Percentiles rank a stretch among this genome's conserved stretches.
phyloP scores from a whole-genome alignment of 441 rosid genomes.

The Biscutella auriculata region DNA sequence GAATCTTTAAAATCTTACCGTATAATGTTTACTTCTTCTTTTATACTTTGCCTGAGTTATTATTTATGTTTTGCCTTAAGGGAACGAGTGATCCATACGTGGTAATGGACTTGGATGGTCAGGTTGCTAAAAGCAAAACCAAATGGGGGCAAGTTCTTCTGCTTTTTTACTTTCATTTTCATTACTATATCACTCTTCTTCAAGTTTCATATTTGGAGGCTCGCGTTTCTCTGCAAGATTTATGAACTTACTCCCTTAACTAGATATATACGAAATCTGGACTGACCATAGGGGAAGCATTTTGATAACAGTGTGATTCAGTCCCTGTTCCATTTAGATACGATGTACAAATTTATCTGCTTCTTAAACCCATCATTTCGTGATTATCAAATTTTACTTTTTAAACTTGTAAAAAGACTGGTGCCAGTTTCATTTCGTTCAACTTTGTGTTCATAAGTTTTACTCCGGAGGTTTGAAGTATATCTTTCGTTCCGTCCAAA shows the following conservation, averaged over 20 bases:
- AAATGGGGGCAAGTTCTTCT: constrained; percentile 24
- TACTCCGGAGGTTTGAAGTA: not conserved
- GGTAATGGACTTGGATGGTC: constrained; percentile 80
- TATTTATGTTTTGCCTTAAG: constrained; percentile 25
- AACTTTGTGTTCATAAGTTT: not conserved
- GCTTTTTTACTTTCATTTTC: not conserved
- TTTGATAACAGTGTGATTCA: not conserved
- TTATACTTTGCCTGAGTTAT: not conserved
- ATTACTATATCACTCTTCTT: not conserved
- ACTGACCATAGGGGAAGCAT: not conserved
- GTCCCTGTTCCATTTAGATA: not conserved
- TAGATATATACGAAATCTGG: not conserved
- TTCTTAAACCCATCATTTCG: not conserved
- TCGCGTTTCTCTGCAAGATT: not conserved
- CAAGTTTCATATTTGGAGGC: not conserved
- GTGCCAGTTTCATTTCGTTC: not conserved
- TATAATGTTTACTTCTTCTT: not conserved
- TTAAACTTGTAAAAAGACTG: not conserved
- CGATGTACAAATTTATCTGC: not conserved
- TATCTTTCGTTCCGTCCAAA: not conserved
- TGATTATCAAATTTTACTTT: not conserved
- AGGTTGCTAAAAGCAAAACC: constrained; percentile 52
- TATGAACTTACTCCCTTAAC: not conserved
- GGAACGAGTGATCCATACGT: constrained; percentile 93
- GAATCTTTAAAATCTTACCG: not conserved